Evolutionary conservation across 2,329 filamentous ascomycete genomes (phyloP).

Genomic region (Alternaria ethzedia): DNA sequence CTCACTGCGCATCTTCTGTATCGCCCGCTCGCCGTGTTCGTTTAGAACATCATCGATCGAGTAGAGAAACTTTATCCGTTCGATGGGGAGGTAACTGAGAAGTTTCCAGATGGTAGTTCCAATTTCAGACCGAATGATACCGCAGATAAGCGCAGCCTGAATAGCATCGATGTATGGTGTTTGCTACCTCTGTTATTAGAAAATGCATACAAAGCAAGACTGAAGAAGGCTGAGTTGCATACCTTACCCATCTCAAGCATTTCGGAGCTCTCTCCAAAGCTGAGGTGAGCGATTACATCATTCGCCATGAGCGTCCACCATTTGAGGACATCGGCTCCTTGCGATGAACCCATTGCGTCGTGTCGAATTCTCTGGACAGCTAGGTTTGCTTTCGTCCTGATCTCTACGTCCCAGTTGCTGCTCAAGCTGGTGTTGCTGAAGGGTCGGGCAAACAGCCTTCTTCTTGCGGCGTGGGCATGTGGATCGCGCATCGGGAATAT

Average conservation of each 20-base stretch:
- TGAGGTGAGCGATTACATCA: conserved; percentile 48
- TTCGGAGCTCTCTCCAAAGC: conserved; percentile 50
- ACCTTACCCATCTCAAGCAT: conserved; percentile 48
- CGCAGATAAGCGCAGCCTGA: conserved; percentile 33
- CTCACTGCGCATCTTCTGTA: conserved; percentile 24
- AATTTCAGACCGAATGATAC: conserved; percentile 42
- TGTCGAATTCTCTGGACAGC: conserved; percentile 42
- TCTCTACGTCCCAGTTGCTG: conserved; percentile 45
- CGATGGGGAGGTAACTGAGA: background rate
- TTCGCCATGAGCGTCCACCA: conserved; percentile 51
- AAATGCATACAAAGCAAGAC: background rate
- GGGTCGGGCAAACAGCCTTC: conserved; percentile 45
- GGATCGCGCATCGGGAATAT: conserved; percentile 50
- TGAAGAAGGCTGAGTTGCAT: background rate
- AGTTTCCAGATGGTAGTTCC: conserved; percentile 31
- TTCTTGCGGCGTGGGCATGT: conserved; percentile 42
- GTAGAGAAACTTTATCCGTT: background rate
- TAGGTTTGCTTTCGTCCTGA: conserved; percentile 42
- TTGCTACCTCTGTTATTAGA: background rate
- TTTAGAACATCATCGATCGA: conserved; percentile 20
- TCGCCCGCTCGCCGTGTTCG: conserved; percentile 17
- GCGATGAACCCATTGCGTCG: conserved; percentile 9
- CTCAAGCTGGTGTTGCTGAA: conserved; percentile 47
- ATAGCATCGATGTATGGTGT: conserved; percentile 38
- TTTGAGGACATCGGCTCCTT: conserved; percentile 43